Evolutionary conservation across 2,329 filamentous ascomycete genomes (phyloP), one percentile per base, ranked within the genome.

Genomic region (Paraphaeosphaeria sporulosa): DNA sequence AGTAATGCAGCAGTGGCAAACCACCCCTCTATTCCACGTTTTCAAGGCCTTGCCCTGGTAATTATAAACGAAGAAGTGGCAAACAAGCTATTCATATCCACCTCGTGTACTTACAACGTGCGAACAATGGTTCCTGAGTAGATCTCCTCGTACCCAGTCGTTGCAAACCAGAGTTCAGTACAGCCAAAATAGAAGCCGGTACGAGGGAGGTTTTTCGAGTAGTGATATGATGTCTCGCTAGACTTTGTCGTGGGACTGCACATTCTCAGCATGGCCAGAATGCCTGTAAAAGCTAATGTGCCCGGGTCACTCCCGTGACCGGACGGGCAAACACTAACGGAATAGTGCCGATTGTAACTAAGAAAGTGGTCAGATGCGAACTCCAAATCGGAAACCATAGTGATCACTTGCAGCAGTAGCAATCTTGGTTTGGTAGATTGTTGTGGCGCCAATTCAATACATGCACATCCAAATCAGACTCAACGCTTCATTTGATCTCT

Each of bases 1-100:
- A 32, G 53, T 61, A 58, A 64, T 59, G 54, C 62, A 59, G 58
- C 59, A 59, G 63, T 64, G 61, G 63, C 61, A 52, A 64, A 56
- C 40, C 8, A 52, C 47, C 47, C 46, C 48, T 58, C 48, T 19
- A 25, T 55, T 36, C 55, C 55, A 52, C 36, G 55, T 51, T 52
- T 40, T 47, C 15, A 15, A 23, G 36, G 10, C 48, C 40, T 43
- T n/a, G 19, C 12, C 40, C n/a, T 46, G 27, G 38, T 21, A 46
- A 5, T 2, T n/a, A 38, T 23, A 13, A 19, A 55, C n/a, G 6
- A 15, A 2, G 9, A 21, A 23, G 54, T 57, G 54, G 54, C 44
- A 21, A 56, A 21, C 6, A 1, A 7, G 27, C 54, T 56, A 49
- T 40, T 42, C 15, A 50, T 49, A 32, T 36, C 43, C 21, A 27